Evolutionary conservation across 75 land plant species (phyloP), one percentile per base, ranked within the genome.

Genomic region (Larix kaempferi): DNA sequence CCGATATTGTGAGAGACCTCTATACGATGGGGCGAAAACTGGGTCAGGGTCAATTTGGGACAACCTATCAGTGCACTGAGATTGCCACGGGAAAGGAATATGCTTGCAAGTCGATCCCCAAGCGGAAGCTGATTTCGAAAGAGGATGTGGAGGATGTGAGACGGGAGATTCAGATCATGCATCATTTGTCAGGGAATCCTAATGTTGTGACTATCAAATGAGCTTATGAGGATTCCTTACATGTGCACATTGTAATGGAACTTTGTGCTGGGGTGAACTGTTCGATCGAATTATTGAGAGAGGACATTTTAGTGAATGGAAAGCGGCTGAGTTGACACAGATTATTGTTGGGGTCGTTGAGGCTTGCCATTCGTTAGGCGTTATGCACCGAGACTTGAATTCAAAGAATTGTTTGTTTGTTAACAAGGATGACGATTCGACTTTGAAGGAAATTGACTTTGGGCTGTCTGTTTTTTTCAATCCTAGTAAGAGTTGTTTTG

Each of bases 131-230:
- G 77, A 84, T 93, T 4, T 80, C 94, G 0, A 81, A 81, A 25
- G 96, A 93, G 60, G 96, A 93, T 81, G 88, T 91, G 15, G 94
- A 91, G 73, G 94, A 93, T 86, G 94, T 93, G 12, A 29, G 90
- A 56, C 84, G 94, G 63, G 96, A 93, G 78, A 89, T 93, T 74
- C 92, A 93, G 83, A 89, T 93, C 59, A 93, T 93, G 96, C 94
- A 93, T 81, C 96, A 91, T 78, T 80, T 93, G 74, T 80, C 90
- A 0, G 96, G 96, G 56, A 90, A 91, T 78, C 91, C 89, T 78
- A 88, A 93, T 75, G 83, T 93, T 60, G 94, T 93, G 77, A 78
- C 80, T 3, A 93, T 93, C 57, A 91, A 91, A 83, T 92, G 92
- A 57, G 92, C 94, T 21, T 93, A 93, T 74, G 94, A 93, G 81